Percentiles rank a stretch among this genome's conserved stretches.
Conservation (phyloP, 2,329 filamentous ascomycete genomes). For the Botryotinia convoluta region DNA sequence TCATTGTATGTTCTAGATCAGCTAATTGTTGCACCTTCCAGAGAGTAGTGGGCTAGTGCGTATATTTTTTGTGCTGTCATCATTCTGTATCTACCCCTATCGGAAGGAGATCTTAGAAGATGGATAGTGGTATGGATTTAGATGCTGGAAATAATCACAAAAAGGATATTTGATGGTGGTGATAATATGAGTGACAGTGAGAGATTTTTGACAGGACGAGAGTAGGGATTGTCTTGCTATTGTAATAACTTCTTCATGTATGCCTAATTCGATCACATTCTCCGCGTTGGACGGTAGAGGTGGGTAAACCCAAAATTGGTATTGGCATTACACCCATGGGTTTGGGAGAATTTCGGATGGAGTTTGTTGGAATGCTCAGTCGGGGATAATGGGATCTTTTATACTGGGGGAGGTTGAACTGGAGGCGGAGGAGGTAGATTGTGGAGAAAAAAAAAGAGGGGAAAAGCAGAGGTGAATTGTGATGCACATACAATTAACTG, state of each 20-base stretch:
- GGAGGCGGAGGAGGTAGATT: no score
- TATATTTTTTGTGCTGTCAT: accelerated
- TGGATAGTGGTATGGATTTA: accelerated
- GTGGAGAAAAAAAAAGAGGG: no score
- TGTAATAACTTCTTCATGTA: neutral
- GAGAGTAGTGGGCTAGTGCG: accelerated
- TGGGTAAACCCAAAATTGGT: neutral
- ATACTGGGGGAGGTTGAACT: neutral
- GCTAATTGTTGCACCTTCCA: accelerated
- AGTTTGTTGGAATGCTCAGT: neutral
- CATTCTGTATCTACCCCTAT: accelerated
- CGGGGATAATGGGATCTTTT: neutral
- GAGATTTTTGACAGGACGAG: accelerated
- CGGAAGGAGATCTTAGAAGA: neutral
- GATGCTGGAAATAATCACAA: accelerated
- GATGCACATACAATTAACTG: neutral
- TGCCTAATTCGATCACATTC: accelerated
- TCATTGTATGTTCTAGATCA: neutral
- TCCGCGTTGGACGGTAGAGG: neutral
- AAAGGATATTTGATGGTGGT: accelerated
- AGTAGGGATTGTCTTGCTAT: neutral
- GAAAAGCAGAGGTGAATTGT: neutral
- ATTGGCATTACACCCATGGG: accelerated
- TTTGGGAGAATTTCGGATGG: accelerated
- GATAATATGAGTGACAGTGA: neutral